phyloP scores from a whole-genome alignment of 2,329 filamentous ascomycete species.

The Dactylellina cionopaga region DNA sequence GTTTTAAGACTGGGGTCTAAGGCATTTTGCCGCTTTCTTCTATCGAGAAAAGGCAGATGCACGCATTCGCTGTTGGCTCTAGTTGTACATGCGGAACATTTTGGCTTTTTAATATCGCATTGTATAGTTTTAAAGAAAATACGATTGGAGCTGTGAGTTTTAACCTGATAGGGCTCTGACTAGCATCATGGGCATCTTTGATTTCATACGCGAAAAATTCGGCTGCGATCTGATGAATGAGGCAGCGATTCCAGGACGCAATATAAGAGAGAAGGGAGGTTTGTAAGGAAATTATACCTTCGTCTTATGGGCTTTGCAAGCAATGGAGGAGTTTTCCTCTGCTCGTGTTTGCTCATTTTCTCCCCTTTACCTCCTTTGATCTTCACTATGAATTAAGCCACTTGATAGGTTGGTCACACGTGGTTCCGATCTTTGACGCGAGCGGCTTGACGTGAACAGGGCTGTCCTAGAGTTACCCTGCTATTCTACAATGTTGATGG shows the following conservation, averaged over 20 bases:
- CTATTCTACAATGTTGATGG: too few species aligned
- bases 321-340: conserved; percentile 44
- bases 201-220: too few species aligned
- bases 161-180: too few species aligned
- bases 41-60: conserved; percentile 45
- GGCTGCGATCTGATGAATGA: not conserved
- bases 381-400: too few species aligned
- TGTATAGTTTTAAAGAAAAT: conserved; percentile 4
- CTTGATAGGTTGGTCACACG: too few species aligned
- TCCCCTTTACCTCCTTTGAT: conserved; percentile 27
- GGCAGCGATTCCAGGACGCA: not conserved
- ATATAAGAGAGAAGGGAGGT: too few species aligned
- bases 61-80: conserved; percentile 47
- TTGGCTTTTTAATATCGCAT: conserved; percentile 50
- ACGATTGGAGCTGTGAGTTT: too few species aligned
- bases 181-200: too few species aligned
- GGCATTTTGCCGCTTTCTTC: conserved; percentile 43
- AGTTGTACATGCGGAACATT: conserved; percentile 40
- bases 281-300: too few species aligned
- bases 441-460: too few species aligned
- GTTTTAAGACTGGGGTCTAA: conserved; percentile 18
- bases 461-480: too few species aligned
- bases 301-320: conserved; percentile 49
- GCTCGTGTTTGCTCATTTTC: conserved; percentile 41
- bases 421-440: too few species aligned